Percentiles rank a stretch among this genome's conserved stretches.
These are phyloP conservation scores for Salix viminalis DNA, from an alignment of 345 rosid species.

Conservation along the genomic window DNA sequence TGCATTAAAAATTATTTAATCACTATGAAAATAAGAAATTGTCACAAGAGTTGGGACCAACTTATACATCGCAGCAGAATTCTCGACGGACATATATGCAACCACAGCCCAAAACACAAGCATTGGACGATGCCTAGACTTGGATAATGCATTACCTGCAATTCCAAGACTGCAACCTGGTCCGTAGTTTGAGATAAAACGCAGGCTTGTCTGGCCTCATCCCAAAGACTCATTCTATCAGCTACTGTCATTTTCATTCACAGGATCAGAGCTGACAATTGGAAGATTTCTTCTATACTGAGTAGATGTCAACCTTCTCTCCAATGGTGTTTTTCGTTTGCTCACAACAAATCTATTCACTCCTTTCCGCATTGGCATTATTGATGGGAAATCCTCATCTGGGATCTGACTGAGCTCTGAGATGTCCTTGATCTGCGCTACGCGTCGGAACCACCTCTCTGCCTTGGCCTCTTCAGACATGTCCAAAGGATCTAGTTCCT, in stretches of 20 bases:
- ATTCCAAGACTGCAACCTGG: too few species aligned
- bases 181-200: too few species aligned
- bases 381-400: conserved; percentile 93
- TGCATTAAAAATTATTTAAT: too few species aligned
- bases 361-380: conserved; percentile 99
- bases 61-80: too few species aligned
- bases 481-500: conserved; percentile 80
- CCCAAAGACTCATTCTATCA: conserved; percentile 1
- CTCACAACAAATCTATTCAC: conserved; percentile 95
- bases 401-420: conserved; percentile 98
- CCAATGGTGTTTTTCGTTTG: conserved; percentile 87
- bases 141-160: too few species aligned
- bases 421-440: conserved; percentile 87
- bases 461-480: conserved; percentile 99
- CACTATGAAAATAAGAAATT: too few species aligned
- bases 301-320: conserved; percentile 84
- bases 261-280: conserved; percentile 42
- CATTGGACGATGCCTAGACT: too few species aligned
- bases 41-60: too few species aligned
- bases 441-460: conserved; percentile 92
- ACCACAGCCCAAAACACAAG: too few species aligned
- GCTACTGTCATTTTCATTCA: conserved; percentile 34
- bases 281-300: conserved; percentile 67
- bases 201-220: too few species aligned
- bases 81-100: too few species aligned